phyloP scores from a whole-genome alignment of 176 grass and related monocot species.

The Ananas comosus region DNA sequence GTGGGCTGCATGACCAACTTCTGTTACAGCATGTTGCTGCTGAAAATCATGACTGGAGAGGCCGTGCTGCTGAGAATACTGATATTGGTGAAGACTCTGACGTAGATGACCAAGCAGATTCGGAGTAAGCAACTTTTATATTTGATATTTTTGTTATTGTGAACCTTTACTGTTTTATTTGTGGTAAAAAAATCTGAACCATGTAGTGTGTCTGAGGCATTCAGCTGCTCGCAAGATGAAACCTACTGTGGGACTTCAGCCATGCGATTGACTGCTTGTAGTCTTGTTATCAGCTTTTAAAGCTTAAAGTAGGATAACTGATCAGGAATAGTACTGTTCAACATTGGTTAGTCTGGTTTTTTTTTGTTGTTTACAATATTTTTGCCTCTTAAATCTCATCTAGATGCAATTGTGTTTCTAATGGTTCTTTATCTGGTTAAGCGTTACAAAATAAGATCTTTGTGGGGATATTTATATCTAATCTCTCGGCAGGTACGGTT shows the following conservation, averaged over 20 bases:
- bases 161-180: not conserved
- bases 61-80: constrained; percentile 42
- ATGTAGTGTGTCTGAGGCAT: no score
- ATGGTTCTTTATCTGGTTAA: not conserved
- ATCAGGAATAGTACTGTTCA: not conserved
- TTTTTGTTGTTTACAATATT: not conserved
- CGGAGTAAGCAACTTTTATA: constrained; percentile 51
- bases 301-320: no score
- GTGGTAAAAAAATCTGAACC: not conserved
- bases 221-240: no score
- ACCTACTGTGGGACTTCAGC: no score
- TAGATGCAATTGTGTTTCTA: not conserved
- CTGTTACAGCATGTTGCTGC: constrained; percentile 41
- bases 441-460: not conserved
- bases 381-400: not conserved
- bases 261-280: no score
- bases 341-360: not conserved
- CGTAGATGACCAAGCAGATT: constrained; percentile 69
- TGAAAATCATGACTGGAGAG: constrained; percentile 43
- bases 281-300: no score
- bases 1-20: constrained; percentile 32
- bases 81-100: constrained; percentile 68
- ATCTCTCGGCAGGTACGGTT: constrained; percentile 65
- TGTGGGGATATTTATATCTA: constrained; percentile 5
- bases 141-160: not conserved